Base-by-base conservation (phyloP, 441 rosid species). In the Eutrema salsugineum region DNA sequence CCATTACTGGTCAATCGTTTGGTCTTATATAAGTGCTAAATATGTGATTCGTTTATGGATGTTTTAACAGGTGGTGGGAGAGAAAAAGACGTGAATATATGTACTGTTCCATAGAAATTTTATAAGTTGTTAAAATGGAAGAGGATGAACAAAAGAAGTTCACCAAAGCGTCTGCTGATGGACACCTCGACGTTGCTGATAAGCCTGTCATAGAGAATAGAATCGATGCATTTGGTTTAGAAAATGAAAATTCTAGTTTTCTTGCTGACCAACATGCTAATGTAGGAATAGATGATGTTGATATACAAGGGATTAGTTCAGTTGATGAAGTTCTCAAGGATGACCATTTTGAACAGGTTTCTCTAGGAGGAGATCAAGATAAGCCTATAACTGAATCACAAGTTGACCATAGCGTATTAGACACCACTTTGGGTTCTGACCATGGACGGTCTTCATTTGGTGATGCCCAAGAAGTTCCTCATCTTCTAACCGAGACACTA, bases 291-390 rank as follows among this genome's bases (percentile, higher is more conserved):
- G 62, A 76, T 19, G 79, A 75, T 58, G 58, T 65, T 16, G 76
- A 35, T 54, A 60, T 49, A 58, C 73, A 75, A 39, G 86, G 53
- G 62, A 67, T 39, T 72, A 73, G 73, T 63, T 77, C 85, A 65
- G 81, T 68, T 19, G 68, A 73, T 43, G 57, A 71, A 14, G 78
- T 68, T 44, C 80, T 67, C 54, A 89, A 86, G 2, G 93, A 85
- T 49, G 93, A 77, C 24, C 84, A 87, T 67, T 88, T 90, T 77
- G 97, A 88, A 67, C 97, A 80, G 43, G 92, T 90, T 22, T 87
- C 88, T 63, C 78, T 90, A 77, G 27, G 27, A 77, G 27, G 27
- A 24, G 27, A 24, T 24, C 27, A 24, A 24, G 4, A 24, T 24
- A 24, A 24, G 27, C 3, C 27, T 24, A 4, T 24, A 4, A 24